phyloP scores from a whole-genome alignment of 73 alveolate species.

The Blepharisma japonicum region DNA sequence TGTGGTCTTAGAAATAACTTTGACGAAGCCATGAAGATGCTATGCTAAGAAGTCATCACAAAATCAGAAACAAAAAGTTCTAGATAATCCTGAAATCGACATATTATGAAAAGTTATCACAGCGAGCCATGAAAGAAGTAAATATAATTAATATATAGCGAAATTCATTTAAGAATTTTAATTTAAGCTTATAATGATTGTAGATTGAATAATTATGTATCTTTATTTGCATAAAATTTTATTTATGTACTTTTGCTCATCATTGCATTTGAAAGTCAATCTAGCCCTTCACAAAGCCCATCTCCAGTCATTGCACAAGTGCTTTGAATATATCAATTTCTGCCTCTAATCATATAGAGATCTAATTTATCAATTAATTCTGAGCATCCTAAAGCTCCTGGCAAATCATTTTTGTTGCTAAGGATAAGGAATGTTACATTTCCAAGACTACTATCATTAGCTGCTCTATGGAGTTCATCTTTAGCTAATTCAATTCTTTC shows the following conservation, averaged over 20 bases:
- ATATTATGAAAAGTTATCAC: no score
- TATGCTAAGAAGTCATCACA: no score
- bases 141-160: no score
- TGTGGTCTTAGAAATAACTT: no score
- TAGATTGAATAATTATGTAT: no score
- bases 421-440: conserved; percentile 80
- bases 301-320: conserved; percentile 91
- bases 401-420: conserved; percentile 96
- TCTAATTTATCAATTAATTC: conserved; percentile 66
- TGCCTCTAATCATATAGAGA: conserved; percentile 67
- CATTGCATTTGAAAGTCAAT: conserved; percentile 61
- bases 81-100: no score
- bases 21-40: no score
- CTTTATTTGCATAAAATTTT: conserved; percentile 10
- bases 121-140: no score
- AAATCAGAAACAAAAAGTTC: no score
- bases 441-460: conserved; percentile 73
- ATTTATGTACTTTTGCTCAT: conserved; percentile 43
- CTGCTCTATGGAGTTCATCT: conserved; percentile 70
- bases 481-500: conserved; percentile 82
- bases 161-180: no score
- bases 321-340: conserved; percentile 86
- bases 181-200: no score
- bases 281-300: conserved; percentile 93
- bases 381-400: conserved; percentile 62